phyloP scores from a whole-genome alignment of 2,329 filamentous ascomycete species.

The Phialocephala sp. region DNA sequence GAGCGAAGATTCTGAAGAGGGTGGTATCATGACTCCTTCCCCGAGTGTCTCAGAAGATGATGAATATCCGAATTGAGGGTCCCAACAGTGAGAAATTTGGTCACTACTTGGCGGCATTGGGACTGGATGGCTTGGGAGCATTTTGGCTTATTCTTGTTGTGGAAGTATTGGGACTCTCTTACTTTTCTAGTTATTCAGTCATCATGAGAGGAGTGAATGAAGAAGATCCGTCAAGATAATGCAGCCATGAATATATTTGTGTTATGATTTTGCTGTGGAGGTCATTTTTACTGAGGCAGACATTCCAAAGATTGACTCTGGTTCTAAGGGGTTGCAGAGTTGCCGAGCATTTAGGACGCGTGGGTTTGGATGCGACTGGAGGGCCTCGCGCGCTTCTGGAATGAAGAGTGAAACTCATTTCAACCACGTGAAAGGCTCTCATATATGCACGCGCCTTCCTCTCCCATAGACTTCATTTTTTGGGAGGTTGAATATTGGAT shows the following conservation, averaged over 20 bases:
- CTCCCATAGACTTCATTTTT: background rate
- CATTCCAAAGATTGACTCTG: too few species aligned
- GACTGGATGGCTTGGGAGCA: too few species aligned
- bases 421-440: background rate
- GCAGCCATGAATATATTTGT: too few species aligned
- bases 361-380: background rate
- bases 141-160: background rate
- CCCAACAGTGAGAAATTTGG: background rate
- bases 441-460: slow-evolving; percentile 8
- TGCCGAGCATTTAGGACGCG: background rate
- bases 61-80: background rate
- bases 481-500: background rate
- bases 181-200: too few species aligned
- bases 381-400: background rate
- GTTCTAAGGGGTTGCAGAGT: background rate
- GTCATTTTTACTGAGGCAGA: too few species aligned
- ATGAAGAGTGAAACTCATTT: background rate
- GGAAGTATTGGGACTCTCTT: background rate
- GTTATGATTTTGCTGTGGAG: too few species aligned
- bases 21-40: background rate
- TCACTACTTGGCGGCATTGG: background rate
- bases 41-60: background rate
- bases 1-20: background rate
- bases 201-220: too few species aligned
- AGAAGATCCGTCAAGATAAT: too few species aligned